These are phyloP conservation scores for Ramularia endophylla DNA, from an alignment of 2,329 filamentous ascomycete species.

Conservation along the genomic window DNA sequence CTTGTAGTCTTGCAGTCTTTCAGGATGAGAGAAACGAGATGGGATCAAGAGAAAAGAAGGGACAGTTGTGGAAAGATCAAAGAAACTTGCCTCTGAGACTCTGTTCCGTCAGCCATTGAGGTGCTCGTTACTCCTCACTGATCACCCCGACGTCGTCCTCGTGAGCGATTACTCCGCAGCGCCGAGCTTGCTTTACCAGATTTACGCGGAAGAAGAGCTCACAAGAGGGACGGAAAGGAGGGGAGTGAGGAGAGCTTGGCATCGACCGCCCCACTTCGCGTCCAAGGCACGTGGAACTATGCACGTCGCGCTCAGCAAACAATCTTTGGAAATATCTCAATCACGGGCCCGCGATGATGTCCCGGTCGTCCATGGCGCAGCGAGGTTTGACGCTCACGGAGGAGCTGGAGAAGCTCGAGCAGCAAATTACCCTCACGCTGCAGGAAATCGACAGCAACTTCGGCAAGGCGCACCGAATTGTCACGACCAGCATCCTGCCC, in stretches of 20 bases:
- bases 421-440: constrained; percentile 91
- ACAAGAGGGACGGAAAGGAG: too few relatives aligned
- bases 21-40: not conserved
- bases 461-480: constrained; percentile 90
- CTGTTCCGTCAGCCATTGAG: not conserved
- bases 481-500: constrained; percentile 87
- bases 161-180: constrained; percentile 1
- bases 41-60: not conserved
- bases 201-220: too few relatives aligned
- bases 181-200: too few relatives aligned
- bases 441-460: constrained; percentile 99
- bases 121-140: not conserved
- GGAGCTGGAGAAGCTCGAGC: constrained; percentile 91
- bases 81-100: not conserved
- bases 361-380: constrained; percentile 33
- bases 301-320: too few relatives aligned
- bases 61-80: not conserved
- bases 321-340: too few relatives aligned
- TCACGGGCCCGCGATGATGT: constrained; percentile 9
- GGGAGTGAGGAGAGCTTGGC: too few relatives aligned
- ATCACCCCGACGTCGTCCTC: not conserved
- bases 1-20: too few relatives aligned
- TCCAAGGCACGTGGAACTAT: too few relatives aligned
- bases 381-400: constrained; percentile 76
- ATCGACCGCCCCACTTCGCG: too few relatives aligned